Percentiles rank a stretch among this genome's conserved stretches.
phyloP scores from a whole-genome alignment of 164 flowering plant genomes.

The Akebia trifoliata region DNA sequence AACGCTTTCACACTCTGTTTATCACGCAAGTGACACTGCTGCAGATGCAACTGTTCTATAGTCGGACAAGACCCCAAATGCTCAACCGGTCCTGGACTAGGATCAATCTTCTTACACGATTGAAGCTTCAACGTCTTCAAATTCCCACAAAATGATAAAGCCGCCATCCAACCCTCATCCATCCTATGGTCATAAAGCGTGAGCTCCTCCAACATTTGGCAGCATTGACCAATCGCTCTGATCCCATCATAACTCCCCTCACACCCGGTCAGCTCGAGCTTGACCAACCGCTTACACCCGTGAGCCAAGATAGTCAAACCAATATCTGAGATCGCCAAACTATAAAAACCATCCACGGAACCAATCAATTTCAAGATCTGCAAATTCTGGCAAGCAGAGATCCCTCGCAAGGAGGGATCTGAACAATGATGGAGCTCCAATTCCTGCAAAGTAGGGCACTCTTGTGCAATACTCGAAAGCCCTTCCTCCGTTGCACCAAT shows the following conservation, averaged over 20 bases:
- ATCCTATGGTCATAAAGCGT: conserved; percentile 62
- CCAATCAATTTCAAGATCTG: conserved; percentile 72
- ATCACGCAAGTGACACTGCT: conserved; percentile 67
- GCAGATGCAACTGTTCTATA: conserved; percentile 64
- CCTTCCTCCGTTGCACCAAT: conserved; percentile 60
- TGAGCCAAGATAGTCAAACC: conserved; percentile 88
- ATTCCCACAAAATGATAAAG: conserved; percentile 59
- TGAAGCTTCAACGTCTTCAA: conserved; percentile 69
- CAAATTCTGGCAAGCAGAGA: conserved; percentile 60
- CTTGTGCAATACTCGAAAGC: conserved; percentile 54
- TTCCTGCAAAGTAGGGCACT: conserved; percentile 67
- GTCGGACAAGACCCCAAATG: conserved; percentile 59
- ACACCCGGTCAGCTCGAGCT: conserved; percentile 82
- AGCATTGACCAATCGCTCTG: conserved; percentile 79
- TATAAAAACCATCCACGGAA: conserved; percentile 50
- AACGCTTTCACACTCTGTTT: conserved; percentile 49
- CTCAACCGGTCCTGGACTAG: conserved; percentile 48
- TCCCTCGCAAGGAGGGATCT: conserved; percentile 55
- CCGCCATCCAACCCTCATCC: conserved; percentile 90
- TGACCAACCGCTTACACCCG: conserved; percentile 74
- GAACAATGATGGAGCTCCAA: conserved; percentile 70
- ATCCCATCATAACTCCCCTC: conserved; percentile 93
- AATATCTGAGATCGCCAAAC: conserved; percentile 56
- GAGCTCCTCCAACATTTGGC: conserved; percentile 83
- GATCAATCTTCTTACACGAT: conserved; percentile 66